These are phyloP conservation scores for Tuber calosporum DNA, from an alignment of 495 filamentous ascomycete genomes.

Conservation along the genomic window DNA sequence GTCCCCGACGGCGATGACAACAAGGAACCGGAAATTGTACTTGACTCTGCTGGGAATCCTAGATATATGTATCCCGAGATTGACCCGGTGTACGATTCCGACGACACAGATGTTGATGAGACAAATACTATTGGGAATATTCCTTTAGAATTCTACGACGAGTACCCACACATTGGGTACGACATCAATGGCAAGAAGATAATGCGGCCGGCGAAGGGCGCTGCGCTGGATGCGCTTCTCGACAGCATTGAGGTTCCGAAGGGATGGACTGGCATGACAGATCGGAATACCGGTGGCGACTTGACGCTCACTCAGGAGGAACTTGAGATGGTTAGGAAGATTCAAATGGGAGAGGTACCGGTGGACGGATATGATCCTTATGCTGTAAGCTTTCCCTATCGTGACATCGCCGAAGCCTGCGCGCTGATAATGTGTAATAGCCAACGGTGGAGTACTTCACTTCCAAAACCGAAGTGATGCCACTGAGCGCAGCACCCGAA, in stretches of 20 bases:
- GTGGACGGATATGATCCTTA: constrained; percentile 88
- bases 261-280: constrained; percentile 94
- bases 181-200: constrained; percentile 98
- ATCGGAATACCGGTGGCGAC: constrained; percentile 85
- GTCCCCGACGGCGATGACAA: background rate
- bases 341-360: constrained; percentile 84
- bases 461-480: constrained; percentile 83
- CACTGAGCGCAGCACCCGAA: constrained; percentile 85
- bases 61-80: constrained; percentile 81
- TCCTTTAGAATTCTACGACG: constrained; percentile 87
- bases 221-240: constrained; percentile 85
- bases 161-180: constrained; percentile 96
- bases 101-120: constrained; percentile 76
- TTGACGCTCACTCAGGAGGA: constrained; percentile 81
- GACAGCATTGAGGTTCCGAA: constrained; percentile 97
- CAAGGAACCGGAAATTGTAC: constrained; percentile 42
- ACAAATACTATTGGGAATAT: constrained; percentile 93
- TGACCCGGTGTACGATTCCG: constrained; percentile 90
- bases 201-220: constrained; percentile 86
- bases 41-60: constrained; percentile 65
- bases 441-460: constrained; percentile 90
- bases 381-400: constrained; percentile 48
- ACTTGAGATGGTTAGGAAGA: constrained; percentile 75
- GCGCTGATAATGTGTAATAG: constrained; percentile 39
- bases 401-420: background rate